These are phyloP conservation scores for Suhomyces maxii DNA, from an alignment of 1,139 yeast genomes.

Conservation along the genomic window DNA sequence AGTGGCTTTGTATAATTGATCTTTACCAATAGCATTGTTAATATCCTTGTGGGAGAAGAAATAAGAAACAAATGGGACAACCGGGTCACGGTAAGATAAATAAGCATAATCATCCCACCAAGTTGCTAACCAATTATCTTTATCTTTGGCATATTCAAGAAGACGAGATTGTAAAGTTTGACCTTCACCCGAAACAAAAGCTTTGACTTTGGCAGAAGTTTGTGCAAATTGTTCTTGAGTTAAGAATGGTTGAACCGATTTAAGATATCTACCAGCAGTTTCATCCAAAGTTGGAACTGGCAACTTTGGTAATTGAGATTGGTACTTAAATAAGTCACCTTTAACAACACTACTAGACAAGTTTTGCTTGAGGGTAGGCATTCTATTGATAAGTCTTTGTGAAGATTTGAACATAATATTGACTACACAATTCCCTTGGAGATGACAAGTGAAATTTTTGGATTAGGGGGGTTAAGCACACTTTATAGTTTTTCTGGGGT, in stretches of 20 bases:
- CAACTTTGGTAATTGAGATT: constrained; percentile 72
- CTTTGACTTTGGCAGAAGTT: constrained; percentile 62
- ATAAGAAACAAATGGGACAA: constrained; percentile 90
- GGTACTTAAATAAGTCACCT: constrained; percentile 75
- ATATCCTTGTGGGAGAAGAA: constrained; percentile 81
- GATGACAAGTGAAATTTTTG: background rate
- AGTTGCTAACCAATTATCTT: constrained; percentile 87
- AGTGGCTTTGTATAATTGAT: constrained; percentile 74
- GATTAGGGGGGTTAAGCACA: background rate
- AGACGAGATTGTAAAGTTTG: constrained; percentile 69
- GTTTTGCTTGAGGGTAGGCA: constrained; percentile 15
- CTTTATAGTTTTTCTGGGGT: constrained; percentile 1
- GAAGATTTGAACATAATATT: constrained; percentile 11
- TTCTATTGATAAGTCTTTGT: constrained; percentile 8
- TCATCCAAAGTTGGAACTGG: constrained; percentile 84
- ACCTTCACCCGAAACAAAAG: constrained; percentile 66
- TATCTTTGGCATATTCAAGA: constrained; percentile 53
- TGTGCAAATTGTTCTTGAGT: constrained; percentile 53
- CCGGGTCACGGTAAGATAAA: constrained; percentile 87
- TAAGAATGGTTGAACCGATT: constrained; percentile 68
- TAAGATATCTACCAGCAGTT: constrained; percentile 69
- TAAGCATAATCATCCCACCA: constrained; percentile 97
- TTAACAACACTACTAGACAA: constrained; percentile 41
- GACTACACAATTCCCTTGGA: background rate
- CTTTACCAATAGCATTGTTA: constrained; percentile 54